Evolutionary conservation across 306 rosid genomes (phyloP), one percentile per base, ranked within the genome.

Genomic region (Elaeagnus macrophylla): DNA sequence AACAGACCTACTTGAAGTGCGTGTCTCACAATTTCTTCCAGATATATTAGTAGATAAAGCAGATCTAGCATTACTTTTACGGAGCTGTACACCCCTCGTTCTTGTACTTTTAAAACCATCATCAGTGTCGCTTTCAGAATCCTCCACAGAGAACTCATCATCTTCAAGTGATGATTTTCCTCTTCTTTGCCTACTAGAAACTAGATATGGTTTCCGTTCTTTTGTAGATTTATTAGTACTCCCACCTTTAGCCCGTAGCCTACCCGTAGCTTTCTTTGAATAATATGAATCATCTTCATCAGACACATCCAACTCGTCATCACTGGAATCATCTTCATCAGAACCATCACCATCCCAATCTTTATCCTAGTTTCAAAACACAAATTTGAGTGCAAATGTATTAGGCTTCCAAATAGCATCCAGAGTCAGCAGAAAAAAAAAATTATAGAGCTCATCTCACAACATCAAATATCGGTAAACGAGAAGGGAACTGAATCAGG

Each of bases 291-390:
- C 86, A 48, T 87, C 95, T 8, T 82, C 99, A 77, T 87, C 96
- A 8, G 82, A 93, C 32, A 72, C 70, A 25, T 75, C 90, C 57
- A 81, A 44, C 71, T 77, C 85, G 51, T 78, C 94, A 57, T 73
- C 80, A 69, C 85, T 84, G 8, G 77, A 85, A 62, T 71, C 81
- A 53, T 81, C 88, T 73, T 75, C 94, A 36, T 88, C 94, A 7
- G 88, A 87, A 48, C 79, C 89, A 80, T 68, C 89, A 61, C 79
- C 99, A 60, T 75, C 81, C 96, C 99, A 93, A 71, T 72, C 83
- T 79, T 83, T 84, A 73, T 74, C 83, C 99, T 88, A 78, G 39
- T 52, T 68, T 60, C 17, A 82, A 54, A 41, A 62, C 70, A 69
- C 40, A 65, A 57, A 61, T 58, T 57, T 69, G 59, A 43, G 51